Percentiles rank a stretch among this genome's conserved stretches.
phyloP scores from a whole-genome alignment of 495 filamentous ascomycete genomes.

The Lindgomyces ingoldianus region DNA sequence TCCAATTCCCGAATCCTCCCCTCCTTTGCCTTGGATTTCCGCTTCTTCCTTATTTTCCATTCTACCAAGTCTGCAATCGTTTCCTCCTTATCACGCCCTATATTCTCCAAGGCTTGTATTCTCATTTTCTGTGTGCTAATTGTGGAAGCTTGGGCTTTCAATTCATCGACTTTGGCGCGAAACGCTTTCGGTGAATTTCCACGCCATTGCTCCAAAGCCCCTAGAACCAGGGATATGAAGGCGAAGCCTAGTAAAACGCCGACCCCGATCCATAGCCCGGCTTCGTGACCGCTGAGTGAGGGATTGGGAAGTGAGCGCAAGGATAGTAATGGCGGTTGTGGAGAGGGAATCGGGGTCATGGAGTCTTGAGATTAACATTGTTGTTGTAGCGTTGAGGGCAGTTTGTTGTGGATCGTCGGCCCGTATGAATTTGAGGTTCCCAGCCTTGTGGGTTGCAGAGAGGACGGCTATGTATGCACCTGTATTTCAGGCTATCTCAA shows the following conservation, averaged over 20 bases:
- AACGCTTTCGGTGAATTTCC: background rate
- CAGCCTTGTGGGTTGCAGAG: background rate
- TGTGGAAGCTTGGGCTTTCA: background rate
- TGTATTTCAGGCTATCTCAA: background rate
- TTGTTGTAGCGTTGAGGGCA: background rate
- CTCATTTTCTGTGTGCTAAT: background rate
- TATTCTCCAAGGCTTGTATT: background rate
- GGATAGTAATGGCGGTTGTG: background rate
- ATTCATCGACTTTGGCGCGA: background rate
- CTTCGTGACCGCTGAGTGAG: too few species aligned
- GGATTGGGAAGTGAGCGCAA: background rate
- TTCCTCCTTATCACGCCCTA: background rate
- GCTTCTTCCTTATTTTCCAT: background rate
- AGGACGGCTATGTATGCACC: background rate
- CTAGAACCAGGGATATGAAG: background rate
- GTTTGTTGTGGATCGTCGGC: background rate
- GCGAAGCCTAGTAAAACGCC: background rate
- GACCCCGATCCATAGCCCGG: background rate
- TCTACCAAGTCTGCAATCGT: background rate
- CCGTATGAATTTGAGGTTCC: background rate
- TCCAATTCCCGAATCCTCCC: background rate
- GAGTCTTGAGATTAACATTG: background rate
- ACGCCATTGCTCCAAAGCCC: background rate
- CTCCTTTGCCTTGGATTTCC: background rate
- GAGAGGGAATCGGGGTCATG: background rate